Evolutionary conservation across 2,329 filamentous ascomycete genomes (phyloP), one percentile per base, ranked within the genome.

Genomic region (Aspergillus amoenus): DNA sequence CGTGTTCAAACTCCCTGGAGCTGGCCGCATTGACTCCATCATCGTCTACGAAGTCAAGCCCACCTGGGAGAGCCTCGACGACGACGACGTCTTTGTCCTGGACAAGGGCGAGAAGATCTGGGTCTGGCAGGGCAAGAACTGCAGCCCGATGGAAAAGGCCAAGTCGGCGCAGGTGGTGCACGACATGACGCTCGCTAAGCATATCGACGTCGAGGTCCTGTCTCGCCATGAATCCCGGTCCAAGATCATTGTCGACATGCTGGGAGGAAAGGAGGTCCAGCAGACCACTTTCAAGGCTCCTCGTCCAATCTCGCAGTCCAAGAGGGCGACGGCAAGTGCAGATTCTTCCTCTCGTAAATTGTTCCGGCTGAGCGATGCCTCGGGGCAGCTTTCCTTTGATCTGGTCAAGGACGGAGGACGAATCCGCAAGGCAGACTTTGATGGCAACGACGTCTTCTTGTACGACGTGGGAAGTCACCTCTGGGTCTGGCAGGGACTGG

Each of bases 81-180:
- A 88, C 57, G 76, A 52, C n/a, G 86, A 89, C 65, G 87, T 88
- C 2, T 89, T 88, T 62, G 76, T 89, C 13, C 71, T 88, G 43
- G 86, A 89, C 63, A 79, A 78, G 52, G 81, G 81, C 22, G 76
- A 82, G 49, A 88, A 88, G 75, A 86, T 89, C 62, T 88, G 83
- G 79, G 83, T 88, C 4, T 89, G 87, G 87, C 87, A 89, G 73
- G 87, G 87, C 50, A 80, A 79, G 64, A 79, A 78, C 42, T 87
- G 84, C 67, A 85, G 82, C 46, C 86, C 86, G 0, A 87, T 88
- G 84, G 87, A 89, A 67, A 88, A 87, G 74, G 82, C 82, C 44
- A 87, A 86, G 73, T 84, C 85, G 0, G 86, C 86, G 0, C 84
- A 87, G 68, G 84, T 88, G 2, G 86, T 88, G 4, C 81, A 87